Conservation (phyloP, 2,329 filamentous ascomycete genomes). For the Paraphaeosphaeria minitans region DNA sequence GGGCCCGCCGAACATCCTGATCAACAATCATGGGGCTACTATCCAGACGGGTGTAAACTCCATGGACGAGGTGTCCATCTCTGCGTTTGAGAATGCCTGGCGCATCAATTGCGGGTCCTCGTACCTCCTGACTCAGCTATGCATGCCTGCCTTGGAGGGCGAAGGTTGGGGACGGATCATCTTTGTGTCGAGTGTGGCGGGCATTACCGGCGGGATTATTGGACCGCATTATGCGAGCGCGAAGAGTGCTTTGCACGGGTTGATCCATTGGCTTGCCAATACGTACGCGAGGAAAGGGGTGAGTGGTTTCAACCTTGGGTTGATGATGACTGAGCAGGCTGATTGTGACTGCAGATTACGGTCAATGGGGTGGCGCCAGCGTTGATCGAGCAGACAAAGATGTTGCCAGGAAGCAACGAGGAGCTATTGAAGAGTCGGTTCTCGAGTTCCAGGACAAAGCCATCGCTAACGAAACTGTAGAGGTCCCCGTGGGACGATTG, state of each 20-base stretch:
- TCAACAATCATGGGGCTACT: constrained; percentile 47
- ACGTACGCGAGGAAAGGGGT: constrained; percentile 51
- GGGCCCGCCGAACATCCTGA: constrained; percentile 48
- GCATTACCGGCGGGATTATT: constrained; percentile 48
- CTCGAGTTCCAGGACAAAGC: neutral
- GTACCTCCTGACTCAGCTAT: constrained; percentile 48
- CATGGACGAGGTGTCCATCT: constrained; percentile 42
- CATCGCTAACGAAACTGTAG: constrained; percentile 20
- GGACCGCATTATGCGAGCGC: constrained; percentile 48
- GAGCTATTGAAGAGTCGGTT: constrained; percentile 40
- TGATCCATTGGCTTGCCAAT: constrained; percentile 54
- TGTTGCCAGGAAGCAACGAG: constrained; percentile 49
- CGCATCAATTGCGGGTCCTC: constrained; percentile 45
- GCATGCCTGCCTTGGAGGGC: constrained; percentile 45
- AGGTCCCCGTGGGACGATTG: constrained; percentile 52
- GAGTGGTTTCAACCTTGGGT: neutral
- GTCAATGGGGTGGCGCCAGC: constrained; percentile 57
- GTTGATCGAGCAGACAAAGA: constrained; percentile 52
- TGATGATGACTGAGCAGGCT: neutral
- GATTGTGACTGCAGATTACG: constrained; percentile 36
- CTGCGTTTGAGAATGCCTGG: constrained; percentile 47
- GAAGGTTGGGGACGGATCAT: constrained; percentile 46
- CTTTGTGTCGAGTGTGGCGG: constrained; percentile 48
- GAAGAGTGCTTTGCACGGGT: constrained; percentile 54
- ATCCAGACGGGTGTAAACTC: constrained; percentile 28